Conservation (phyloP, 129 eudicot genomes). For the Centaurea solstitialis region DNA sequence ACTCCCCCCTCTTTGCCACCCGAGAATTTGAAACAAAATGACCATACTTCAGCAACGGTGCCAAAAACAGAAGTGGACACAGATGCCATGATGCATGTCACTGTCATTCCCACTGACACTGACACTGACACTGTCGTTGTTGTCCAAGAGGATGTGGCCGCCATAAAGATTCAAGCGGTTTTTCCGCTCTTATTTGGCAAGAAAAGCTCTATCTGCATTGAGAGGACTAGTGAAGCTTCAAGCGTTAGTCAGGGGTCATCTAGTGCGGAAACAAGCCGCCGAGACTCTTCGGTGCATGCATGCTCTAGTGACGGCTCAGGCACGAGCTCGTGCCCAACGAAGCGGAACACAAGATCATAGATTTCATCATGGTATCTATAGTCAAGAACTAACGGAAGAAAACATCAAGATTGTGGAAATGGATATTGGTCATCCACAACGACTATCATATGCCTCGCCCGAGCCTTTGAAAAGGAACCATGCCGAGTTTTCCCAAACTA, state of each 20-base stretch:
- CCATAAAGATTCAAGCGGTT: constrained; percentile 65
- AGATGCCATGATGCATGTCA: constrained; percentile 33
- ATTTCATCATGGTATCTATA: constrained; percentile 11
- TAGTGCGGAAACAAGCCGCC: constrained; percentile 80
- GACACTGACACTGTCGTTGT: neutral
- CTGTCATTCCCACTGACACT: constrained; percentile 20
- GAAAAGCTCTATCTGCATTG: constrained; percentile 81
- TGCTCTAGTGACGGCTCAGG: constrained; percentile 69
- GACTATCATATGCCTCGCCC: constrained; percentile 43
- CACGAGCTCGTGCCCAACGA: constrained; percentile 73
- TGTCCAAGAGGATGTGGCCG: constrained; percentile 42
- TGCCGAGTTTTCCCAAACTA: constrained; percentile 51
- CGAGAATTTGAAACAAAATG: constrained; percentile 30
- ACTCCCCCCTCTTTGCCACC: constrained; percentile 16
- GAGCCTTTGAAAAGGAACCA: constrained; percentile 49
- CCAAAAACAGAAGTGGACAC: constrained; percentile 54
- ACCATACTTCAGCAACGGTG: constrained; percentile 37
- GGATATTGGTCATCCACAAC: constrained; percentile 59
- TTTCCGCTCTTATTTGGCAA: constrained; percentile 81
- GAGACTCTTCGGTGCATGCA: constrained; percentile 88
- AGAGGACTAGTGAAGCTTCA: constrained; percentile 90
- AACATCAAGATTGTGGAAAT: constrained; percentile 84
- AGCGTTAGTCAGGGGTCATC: constrained; percentile 84
- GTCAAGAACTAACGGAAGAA: constrained; percentile 57
- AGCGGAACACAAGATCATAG: constrained; percentile 37